Evolutionary conservation across 225 moss, liverwort and hornwort species (phyloP).

Genomic region (Straminergon stramineum): DNA sequence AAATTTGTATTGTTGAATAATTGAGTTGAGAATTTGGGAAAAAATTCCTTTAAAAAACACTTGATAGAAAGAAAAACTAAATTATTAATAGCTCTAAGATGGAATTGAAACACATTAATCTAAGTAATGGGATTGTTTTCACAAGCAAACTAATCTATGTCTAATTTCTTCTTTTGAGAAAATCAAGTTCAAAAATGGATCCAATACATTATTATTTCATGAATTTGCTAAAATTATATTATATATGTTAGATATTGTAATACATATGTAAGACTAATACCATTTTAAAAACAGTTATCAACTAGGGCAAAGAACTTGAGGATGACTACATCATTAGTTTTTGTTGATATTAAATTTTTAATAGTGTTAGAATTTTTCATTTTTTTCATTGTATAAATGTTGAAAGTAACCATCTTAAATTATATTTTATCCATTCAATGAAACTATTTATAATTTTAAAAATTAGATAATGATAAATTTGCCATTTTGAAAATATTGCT

Average conservation of each 20-base stretch:
- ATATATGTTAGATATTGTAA: too few species aligned
- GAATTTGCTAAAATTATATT: too few species aligned
- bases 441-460: too few species aligned
- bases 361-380: background rate
- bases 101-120: background rate
- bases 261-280: background rate
- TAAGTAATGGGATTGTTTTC: rapidly evolving
- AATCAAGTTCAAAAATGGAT: too few species aligned
- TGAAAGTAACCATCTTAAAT: background rate
- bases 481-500: too few species aligned
- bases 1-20: background rate
- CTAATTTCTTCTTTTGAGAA: too few species aligned
- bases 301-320: background rate
- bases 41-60: too few species aligned
- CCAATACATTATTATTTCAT: too few species aligned
- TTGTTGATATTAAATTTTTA: background rate
- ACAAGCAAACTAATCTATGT: background rate
- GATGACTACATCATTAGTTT: background rate
- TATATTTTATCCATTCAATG: background rate
- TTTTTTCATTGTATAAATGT: background rate
- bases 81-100: too few species aligned
- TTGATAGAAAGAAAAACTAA: too few species aligned
- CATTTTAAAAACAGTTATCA: background rate
- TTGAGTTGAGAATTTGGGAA: background rate
- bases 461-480: too few species aligned